Evolutionary conservation across 805 yeast species (phyloP).

Genomic region (Candida qinlingensis): DNA sequence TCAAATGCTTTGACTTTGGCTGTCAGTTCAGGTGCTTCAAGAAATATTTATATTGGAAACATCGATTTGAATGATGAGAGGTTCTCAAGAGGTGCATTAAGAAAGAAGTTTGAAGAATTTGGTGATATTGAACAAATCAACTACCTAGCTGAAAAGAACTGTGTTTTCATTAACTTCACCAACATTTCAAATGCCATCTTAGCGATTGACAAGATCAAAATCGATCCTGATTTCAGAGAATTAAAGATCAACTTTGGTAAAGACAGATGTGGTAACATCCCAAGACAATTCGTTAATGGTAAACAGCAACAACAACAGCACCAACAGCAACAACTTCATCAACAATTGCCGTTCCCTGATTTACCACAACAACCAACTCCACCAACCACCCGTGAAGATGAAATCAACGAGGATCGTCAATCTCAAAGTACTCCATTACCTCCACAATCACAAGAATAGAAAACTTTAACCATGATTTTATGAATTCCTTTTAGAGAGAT

Average conservation of each 20-base stretch:
- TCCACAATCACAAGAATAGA: conserved; percentile 2
- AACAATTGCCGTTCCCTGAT: not conserved
- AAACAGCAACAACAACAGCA: conserved; percentile 6
- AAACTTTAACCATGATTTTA: no score
- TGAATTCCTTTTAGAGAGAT: no score
- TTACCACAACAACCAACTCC: not conserved
- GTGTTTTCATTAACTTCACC: conserved; percentile 89
- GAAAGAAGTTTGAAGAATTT: conserved; percentile 69
- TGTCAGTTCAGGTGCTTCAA: conserved; percentile 87
- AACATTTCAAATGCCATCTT: conserved; percentile 79
- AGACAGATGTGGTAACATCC: conserved; percentile 92
- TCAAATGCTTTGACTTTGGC: conserved; percentile 84
- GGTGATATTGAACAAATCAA: conserved; percentile 97
- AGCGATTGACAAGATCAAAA: conserved; percentile 80
- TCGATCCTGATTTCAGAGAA: conserved; percentile 59
- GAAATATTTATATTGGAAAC: conserved; percentile 87
- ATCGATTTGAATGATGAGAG: conserved; percentile 36
- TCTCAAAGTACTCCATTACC: not conserved
- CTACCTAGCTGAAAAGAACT: conserved; percentile 69
- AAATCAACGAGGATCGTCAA: conserved; percentile 1
- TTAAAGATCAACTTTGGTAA: conserved; percentile 89
- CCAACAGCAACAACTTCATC: conserved; percentile 1
- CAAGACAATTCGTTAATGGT: conserved; percentile 53
- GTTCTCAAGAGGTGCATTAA: conserved; percentile 54
- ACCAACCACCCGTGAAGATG: not conserved